phyloP scores from a whole-genome alignment of 495 filamentous ascomycete species.

The Xylaria flabelliformis region DNA sequence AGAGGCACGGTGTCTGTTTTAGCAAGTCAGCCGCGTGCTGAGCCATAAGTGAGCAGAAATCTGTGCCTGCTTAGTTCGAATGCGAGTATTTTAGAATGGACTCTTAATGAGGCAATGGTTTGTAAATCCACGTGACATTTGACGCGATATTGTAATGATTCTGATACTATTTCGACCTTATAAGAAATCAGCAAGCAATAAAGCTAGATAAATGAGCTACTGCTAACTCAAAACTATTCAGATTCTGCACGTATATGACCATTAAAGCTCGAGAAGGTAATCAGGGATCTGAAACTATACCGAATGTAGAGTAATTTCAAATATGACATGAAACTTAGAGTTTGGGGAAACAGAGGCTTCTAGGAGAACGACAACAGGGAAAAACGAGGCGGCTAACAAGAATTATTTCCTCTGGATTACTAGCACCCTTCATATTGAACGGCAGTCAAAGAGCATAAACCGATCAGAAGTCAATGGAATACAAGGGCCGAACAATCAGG shows the following conservation, averaged over 20 bases:
- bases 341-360: neutral
- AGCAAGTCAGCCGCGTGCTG: neutral
- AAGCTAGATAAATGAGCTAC: no score
- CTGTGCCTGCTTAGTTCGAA: neutral
- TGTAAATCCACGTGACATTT: neutral
- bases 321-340: neutral
- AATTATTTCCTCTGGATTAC: neutral
- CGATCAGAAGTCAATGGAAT: neutral
- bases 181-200: neutral
- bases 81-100: no score
- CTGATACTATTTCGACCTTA: neutral
- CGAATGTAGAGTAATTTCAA: neutral
- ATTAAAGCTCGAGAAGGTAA: no score
- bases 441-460: no score
- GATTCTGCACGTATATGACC: no score
- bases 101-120: neutral
- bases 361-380: neutral
- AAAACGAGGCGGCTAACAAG: neutral
- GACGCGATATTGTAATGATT: neutral
- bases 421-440: no score
- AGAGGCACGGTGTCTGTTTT: neutral
- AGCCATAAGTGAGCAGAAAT: no score
- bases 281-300: neutral
- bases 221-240: no score
- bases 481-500: neutral